Evolutionary conservation across 345 rosid genomes (phyloP), one percentile per base, ranked within the genome.

Genomic region (Trapa bicornis): DNA sequence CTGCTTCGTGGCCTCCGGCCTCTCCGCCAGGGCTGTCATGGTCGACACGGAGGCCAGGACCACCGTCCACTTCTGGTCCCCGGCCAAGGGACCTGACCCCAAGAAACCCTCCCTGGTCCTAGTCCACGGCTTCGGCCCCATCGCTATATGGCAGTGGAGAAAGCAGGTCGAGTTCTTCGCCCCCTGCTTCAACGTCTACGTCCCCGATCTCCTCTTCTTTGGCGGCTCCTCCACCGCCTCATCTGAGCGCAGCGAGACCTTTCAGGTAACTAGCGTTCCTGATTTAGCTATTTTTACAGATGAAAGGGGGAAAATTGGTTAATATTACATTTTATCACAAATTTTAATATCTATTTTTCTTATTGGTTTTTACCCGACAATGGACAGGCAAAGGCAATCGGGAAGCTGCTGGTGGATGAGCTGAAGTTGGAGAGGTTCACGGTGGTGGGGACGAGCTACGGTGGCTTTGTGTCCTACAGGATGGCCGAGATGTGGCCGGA

Each of bases 111-210:
- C 80, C 16, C 61, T 93, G n/a, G 69, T 93, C 47, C 79, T 93
- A 43, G 76, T 93, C 71, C 98, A 93, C 47, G 98, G 97, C 60
- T 93, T 93, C 67, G 98, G 98, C 0, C 97, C 97, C 8, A 64
- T 70, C 14, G 78, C 91, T 17, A 70, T 86, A 65, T 90, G 92
- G 92, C 92, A 87, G 71, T 92, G 98, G 98, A 82, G 91, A 38
- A 71, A 67, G 41, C 92, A 89, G 81, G 92, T 87, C 39, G 91
- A 85, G 63, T 82, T 78, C 78, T 81, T 89, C 3, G 66, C 83
- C 0, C 72, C 87, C 0, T 5, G 42, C 33, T 85, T 84, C 79
- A 68, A 84, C 29, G 71, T 93, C 3, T 89, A 80, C 71, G 88
- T 85, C 48, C 97, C 98, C 2, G 90, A 93, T 72, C 83, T 93